Conservation (phyloP, 2,329 filamentous ascomycete genomes). For the Arachnomyces sp. region DNA sequence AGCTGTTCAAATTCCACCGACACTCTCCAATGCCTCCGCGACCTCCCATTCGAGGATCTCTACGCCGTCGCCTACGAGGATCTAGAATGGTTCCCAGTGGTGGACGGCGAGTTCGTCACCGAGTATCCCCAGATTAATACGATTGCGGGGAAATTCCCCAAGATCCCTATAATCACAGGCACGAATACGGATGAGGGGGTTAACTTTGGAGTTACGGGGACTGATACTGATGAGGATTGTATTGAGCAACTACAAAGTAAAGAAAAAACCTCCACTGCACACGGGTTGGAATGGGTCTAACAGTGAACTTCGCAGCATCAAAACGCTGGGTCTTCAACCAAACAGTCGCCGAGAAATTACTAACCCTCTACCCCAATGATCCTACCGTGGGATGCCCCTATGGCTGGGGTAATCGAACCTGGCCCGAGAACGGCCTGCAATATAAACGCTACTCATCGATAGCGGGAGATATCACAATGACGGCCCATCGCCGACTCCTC, state of each 20-base stretch:
- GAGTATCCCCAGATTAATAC: slow-evolving; percentile 49
- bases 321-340: slow-evolving; percentile 22
- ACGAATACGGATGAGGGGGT: slow-evolving; percentile 59
- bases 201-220: slow-evolving; percentile 43
- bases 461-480: slow-evolving; percentile 23
- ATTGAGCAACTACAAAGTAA: slow-evolving; percentile 24
- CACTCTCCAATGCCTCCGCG: slow-evolving; percentile 23
- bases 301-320: slow-evolving; percentile 10
- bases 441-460: slow-evolving; percentile 26
- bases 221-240: slow-evolving; percentile 49
- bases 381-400: slow-evolving; percentile 41
- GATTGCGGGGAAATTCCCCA: slow-evolving; percentile 49
- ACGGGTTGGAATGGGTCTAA: slow-evolving; percentile 9
- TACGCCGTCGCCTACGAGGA: slow-evolving; percentile 20
- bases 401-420: slow-evolving; percentile 25
- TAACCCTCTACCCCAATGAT: slow-evolving; percentile 45
- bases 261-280: neutral
- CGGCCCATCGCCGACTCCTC: slow-evolving; percentile 21
- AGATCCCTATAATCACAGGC: slow-evolving; percentile 55
- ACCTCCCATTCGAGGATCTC: slow-evolving; percentile 18
- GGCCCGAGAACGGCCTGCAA: slow-evolving; percentile 19
- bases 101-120: slow-evolving; percentile 51
- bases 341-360: slow-evolving; percentile 28
- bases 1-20: slow-evolving; percentile 20
- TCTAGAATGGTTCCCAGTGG: slow-evolving; percentile 31